Evolutionary conservation across 495 filamentous ascomycete genomes (phyloP), one percentile per base, ranked within the genome.

Genomic region (Xylaria grammica): DNA sequence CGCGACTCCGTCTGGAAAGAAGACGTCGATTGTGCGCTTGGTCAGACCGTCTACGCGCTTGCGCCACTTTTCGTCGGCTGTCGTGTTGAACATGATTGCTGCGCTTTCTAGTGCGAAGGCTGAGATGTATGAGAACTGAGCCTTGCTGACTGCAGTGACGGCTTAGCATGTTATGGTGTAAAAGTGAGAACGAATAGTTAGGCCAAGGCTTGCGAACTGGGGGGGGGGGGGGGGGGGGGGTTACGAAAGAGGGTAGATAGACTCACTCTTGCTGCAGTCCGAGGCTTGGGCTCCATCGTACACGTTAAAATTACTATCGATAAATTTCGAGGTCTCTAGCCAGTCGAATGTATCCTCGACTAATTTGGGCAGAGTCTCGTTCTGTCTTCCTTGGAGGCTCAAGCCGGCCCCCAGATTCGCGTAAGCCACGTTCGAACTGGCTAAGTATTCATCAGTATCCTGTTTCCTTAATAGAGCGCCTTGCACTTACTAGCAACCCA

Each of bases 381-480:
- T 92, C 5, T 81, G 81, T 3, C 90, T 92, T 66, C 46, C 36
- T n/a, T 89, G 89, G 54, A 77, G 78, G 0, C 85, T 88, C 58
- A 94, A 74, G 3, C 90, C 82, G 0, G 90, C 84, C 4, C 85
- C 89, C 24, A 94, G 73, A 60, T 94, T 87, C 75, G 95, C 91
- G 73, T 90, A 89, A 32, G 82, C 78, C 13, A 85, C 89, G 56
- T 90, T 92, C 6, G 89, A 86, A 62, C 90, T 84, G 17, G 89
- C 71, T 78, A 20, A 46, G 17, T 17, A 17, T 24, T 11, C 4
- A 32, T 72, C 54, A 72, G 69, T 20, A 19, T 51, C 9, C 19
- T 30, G n/a, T 15, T 10, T 4, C 9, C 26, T 19, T 9, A 24
- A 27, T 2, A n/a, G 38, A 32, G 5, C 36, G 6, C 2, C 22